Conservation (phyloP, 768 basidiomycete genomes). For the Lyophyllum decastes region DNA sequence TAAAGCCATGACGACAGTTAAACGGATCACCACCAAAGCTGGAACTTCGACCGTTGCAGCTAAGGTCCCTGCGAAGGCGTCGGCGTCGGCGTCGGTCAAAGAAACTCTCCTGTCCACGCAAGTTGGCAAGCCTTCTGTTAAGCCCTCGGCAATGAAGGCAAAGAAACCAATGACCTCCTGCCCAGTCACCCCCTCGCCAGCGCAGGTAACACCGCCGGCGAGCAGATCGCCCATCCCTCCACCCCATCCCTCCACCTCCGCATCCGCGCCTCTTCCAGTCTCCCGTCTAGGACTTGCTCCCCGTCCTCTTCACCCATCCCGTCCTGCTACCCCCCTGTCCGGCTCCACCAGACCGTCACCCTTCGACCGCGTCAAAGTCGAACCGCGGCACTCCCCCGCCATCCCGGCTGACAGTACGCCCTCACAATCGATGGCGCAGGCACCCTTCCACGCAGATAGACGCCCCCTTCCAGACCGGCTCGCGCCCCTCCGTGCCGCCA, state of each 20-base stretch:
- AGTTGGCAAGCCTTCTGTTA: background rate
- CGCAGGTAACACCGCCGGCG: background rate
- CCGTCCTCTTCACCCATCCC: background rate
- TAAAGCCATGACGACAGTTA: slow-evolving; percentile 6
- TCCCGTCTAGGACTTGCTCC: background rate
- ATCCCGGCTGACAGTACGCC: background rate
- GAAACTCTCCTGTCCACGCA: background rate
- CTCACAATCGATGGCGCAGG: background rate
- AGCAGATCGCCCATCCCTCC: background rate
- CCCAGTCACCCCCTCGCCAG: background rate
- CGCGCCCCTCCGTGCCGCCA: background rate
- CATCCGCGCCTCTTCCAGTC: background rate
- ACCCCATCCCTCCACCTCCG: background rate
- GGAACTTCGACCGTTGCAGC: background rate
- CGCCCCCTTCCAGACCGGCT: background rate
- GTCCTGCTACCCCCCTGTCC: background rate
- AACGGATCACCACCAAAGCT: background rate
- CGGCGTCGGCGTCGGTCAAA: background rate
- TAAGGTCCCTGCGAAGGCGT: background rate
- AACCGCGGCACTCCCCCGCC: background rate
- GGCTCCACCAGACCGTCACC: background rate
- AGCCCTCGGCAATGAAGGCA: background rate
- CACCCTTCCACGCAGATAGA: background rate
- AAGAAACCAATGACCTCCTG: slow-evolving; percentile 6
- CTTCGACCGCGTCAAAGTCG: background rate